Conservation (phyloP, 768 basidiomycete species). For the Phlebiopsis flavidoalba region DNA sequence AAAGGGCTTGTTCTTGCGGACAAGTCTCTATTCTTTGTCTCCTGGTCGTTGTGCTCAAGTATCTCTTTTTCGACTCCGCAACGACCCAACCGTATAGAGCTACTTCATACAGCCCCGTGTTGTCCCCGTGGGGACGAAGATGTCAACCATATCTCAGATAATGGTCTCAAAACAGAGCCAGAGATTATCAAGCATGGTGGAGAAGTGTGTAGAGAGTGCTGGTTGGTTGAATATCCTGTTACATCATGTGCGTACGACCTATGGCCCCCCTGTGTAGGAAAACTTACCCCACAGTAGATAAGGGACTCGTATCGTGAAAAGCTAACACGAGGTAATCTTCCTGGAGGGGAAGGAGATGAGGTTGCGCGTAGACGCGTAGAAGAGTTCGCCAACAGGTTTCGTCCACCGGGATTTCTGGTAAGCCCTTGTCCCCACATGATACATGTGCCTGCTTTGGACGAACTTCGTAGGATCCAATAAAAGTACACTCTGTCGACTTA, state of each 20-base stretch:
- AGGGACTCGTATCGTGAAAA: slow-evolving; percentile 72
- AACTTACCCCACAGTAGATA: slow-evolving; percentile 36
- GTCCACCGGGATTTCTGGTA: slow-evolving; percentile 67
- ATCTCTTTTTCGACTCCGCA: slow-evolving; percentile 84
- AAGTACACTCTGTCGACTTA: slow-evolving; percentile 79
- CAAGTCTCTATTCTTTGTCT: slow-evolving; percentile 84
- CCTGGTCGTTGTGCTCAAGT: slow-evolving; percentile 79
- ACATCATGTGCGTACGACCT: slow-evolving; percentile 54
- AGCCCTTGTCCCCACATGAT: slow-evolving; percentile 18
- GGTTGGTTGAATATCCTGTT: slow-evolving; percentile 91
- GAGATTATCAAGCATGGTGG: background rate
- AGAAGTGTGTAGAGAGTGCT: slow-evolving; percentile 55
- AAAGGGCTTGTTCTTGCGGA: slow-evolving; percentile 90
- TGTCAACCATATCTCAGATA: background rate
- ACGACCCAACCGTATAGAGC: slow-evolving; percentile 46
- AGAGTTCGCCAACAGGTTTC: slow-evolving; percentile 71
- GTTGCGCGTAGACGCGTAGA: slow-evolving; percentile 77
- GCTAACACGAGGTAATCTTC: slow-evolving; percentile 59
- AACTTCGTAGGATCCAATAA: slow-evolving; percentile 67
- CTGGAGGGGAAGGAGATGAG: slow-evolving; percentile 77
- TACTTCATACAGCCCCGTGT: slow-evolving; percentile 56
- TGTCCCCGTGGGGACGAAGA: slow-evolving; percentile 35
- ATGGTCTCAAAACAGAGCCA: background rate
- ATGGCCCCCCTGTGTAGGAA: background rate
- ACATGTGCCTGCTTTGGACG: background rate